These are phyloP conservation scores for Barnettozyma salicaria DNA, from an alignment of 805 yeast genomes.

Conservation along the genomic window DNA sequence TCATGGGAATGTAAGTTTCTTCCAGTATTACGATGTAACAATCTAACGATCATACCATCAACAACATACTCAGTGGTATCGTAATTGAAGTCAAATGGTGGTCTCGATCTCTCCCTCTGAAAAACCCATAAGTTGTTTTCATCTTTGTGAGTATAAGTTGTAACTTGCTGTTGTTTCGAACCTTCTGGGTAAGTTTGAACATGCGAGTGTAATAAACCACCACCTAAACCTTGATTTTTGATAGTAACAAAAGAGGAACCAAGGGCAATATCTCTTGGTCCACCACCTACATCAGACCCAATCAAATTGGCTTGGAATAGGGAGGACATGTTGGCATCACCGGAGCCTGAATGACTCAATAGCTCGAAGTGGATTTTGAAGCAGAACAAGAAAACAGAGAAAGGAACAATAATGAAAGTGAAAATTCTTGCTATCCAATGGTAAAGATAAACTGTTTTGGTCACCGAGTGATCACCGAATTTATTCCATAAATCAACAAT, in stretches of 20 bases:
- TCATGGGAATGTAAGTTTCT: slow-evolving; percentile 80
- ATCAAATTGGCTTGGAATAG: slow-evolving; percentile 72
- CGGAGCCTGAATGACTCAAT: slow-evolving; percentile 71
- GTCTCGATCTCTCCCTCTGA: slow-evolving; percentile 47
- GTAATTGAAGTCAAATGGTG: slow-evolving; percentile 17
- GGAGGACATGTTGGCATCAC: slow-evolving; percentile 74
- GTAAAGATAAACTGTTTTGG: slow-evolving; percentile 42
- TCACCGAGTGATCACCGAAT: slow-evolving; percentile 60
- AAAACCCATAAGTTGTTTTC: slow-evolving; percentile 77
- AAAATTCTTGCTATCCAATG: slow-evolving; percentile 67
- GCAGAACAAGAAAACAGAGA: slow-evolving; percentile 52
- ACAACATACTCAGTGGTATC: slow-evolving; percentile 31
- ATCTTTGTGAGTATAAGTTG: slow-evolving; percentile 88
- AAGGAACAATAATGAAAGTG: slow-evolving; percentile 61
- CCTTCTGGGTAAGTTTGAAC: slow-evolving; percentile 83
- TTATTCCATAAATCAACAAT: slow-evolving; percentile 80
- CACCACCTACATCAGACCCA: slow-evolving; percentile 56
- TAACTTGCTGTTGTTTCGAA: slow-evolving; percentile 88
- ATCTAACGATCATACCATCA: slow-evolving; percentile 63
- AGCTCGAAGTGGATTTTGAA: slow-evolving; percentile 75
- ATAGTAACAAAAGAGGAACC: slow-evolving; percentile 44
- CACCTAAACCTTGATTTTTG: slow-evolving; percentile 66
- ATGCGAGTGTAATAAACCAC: slow-evolving; percentile 73
- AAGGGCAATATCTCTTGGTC: slow-evolving; percentile 61
- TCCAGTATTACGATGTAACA: slow-evolving; percentile 65